Percentiles rank a stretch among this genome's conserved stretches.
These are phyloP conservation scores for Rhodosporidiobolus sp. DNA, from an alignment of 768 basidiomycete species.

Conservation along the genomic window DNA sequence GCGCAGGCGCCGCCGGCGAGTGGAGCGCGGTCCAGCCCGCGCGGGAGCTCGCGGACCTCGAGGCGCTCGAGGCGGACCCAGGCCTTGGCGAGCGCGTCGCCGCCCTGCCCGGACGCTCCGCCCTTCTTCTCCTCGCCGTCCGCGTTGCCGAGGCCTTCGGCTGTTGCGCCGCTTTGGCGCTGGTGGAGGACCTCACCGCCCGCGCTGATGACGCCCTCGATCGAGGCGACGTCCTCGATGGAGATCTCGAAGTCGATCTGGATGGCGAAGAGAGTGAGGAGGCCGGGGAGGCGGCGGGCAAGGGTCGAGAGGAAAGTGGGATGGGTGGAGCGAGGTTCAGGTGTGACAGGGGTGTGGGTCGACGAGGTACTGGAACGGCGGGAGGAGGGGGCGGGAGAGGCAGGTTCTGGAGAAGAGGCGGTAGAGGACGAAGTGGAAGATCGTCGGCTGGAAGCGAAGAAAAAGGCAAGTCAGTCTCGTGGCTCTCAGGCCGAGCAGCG, in stretches of 20 bases:
- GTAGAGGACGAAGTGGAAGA: background rate
- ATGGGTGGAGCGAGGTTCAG: background rate
- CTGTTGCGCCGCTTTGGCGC: background rate
- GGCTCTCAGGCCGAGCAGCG: background rate
- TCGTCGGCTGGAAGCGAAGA: too few relatives aligned
- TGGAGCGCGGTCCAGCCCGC: background rate
- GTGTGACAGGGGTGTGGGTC: background rate
- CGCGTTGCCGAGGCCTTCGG: background rate
- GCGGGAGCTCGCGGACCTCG: background rate
- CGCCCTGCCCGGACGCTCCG: background rate
- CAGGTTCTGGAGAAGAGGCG: too few relatives aligned
- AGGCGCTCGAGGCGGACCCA: constrained; percentile 2
- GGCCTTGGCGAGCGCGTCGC: background rate
- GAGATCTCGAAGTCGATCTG: background rate
- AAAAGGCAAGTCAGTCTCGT: background rate
- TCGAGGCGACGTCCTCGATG: background rate
- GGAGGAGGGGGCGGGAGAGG: background rate
- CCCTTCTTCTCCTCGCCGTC: background rate
- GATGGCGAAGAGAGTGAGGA: constrained; percentile 9
- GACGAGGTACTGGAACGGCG: background rate
- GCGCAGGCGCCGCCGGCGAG: background rate
- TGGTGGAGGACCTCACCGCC: background rate
- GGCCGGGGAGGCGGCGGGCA: background rate
- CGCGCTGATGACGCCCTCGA: background rate
- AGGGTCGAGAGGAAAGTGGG: background rate